These are phyloP conservation scores for Pythium periplocum DNA, from an alignment of 352 stramenopile species.

Conservation along the genomic window DNA sequence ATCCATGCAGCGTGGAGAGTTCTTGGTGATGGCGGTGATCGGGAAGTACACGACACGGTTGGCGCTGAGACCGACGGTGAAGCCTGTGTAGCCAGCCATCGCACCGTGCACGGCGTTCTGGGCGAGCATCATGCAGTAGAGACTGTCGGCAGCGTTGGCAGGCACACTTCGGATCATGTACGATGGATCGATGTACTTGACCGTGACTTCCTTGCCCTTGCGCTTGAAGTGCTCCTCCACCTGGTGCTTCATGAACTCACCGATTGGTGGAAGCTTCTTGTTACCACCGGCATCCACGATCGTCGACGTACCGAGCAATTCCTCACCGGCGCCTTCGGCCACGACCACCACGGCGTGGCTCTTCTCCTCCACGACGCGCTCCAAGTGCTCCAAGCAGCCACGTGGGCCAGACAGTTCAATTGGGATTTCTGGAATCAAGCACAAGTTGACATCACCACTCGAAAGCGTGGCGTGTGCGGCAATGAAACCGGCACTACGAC, in stretches of 20 bases:
- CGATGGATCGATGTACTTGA: conserved; percentile 98
- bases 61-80: conserved; percentile 96
- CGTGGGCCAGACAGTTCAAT: conserved; percentile 92
- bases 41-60: conserved; percentile 94
- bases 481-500: conserved; percentile 96
- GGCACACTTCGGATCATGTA: conserved; percentile 96
- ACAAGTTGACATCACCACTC: conserved; percentile 97
- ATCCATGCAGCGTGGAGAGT: conserved; percentile 88
- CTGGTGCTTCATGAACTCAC: conserved; percentile 95
- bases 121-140: conserved; percentile 97
- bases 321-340: conserved; percentile 95
- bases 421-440: conserved; percentile 95
- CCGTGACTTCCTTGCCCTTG: conserved; percentile 82
- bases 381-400: conserved; percentile 90
- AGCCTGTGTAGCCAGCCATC: conserved; percentile 98
- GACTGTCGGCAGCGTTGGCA: conserved; percentile 90
- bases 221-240: conserved; percentile 93
- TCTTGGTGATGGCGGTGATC: conserved; percentile 81
- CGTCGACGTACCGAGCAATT: conserved; percentile 89
- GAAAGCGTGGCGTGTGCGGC: conserved; percentile 95
- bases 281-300: conserved; percentile 92
- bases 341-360: conserved; percentile 98
- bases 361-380: conserved; percentile 90
- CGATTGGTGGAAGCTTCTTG: conserved; percentile 95
- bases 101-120: conserved; percentile 98